Percentiles rank a stretch among this genome's conserved stretches.
phyloP scores from a whole-genome alignment of 2,329 filamentous ascomycete species.

The Curvularia spicifera region DNA sequence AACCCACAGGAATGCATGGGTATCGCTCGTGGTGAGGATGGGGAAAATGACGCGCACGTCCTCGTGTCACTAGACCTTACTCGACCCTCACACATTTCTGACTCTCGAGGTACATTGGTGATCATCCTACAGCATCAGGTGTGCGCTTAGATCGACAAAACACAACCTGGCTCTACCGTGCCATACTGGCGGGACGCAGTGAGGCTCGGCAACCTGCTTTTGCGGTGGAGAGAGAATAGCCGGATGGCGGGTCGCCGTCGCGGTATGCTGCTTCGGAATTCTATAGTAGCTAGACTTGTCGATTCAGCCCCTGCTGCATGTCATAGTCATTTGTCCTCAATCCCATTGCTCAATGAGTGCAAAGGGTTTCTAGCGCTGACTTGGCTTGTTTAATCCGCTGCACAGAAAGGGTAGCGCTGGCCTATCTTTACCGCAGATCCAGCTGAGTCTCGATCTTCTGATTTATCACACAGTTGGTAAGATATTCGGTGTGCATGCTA shows the following conservation, averaged over 20 bases:
- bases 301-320: conserved; percentile 24
- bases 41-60: conserved; percentile 21
- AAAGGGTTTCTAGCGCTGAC: conserved; percentile 31
- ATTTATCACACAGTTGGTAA: conserved; percentile 12
- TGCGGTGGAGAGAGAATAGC: conserved; percentile 27
- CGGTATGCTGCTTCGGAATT: conserved; percentile 15
- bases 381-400: conserved; percentile 22
- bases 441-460: conserved; percentile 19
- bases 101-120: not conserved
- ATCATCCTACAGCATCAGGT: not conserved
- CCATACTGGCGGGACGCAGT: conserved; percentile 16
- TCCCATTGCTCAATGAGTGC: conserved; percentile 18
- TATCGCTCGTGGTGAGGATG: conserved; percentile 23
- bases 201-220: conserved; percentile 26
- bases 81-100: not conserved
- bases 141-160: not conserved
- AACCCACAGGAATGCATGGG: conserved; percentile 30
- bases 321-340: conserved; percentile 12
- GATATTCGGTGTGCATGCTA: conserved; percentile 11
- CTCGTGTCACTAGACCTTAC: not conserved
- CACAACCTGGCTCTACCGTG: conserved; percentile 8
- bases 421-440: conserved; percentile 5
- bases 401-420: conserved; percentile 28
- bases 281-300: conserved; percentile 19
- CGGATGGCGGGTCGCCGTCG: conserved; percentile 17